Conservation (phyloP, 2,329 filamentous ascomycete genomes). For the Scorias spongiosa region DNA sequence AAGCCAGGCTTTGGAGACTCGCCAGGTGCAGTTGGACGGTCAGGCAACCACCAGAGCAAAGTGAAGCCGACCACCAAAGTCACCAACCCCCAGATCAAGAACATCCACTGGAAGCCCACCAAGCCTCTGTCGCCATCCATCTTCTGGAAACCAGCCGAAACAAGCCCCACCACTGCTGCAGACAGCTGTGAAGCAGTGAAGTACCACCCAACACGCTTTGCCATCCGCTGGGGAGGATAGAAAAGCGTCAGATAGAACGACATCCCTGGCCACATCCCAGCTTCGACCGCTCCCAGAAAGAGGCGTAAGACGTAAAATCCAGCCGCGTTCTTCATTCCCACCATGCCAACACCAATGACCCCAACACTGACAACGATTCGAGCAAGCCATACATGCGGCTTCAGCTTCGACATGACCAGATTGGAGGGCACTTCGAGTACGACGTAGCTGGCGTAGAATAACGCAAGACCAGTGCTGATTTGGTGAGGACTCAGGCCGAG, state of each 20-base stretch:
- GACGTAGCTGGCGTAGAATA: constrained; percentile 89
- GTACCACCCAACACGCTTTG: constrained; percentile 78
- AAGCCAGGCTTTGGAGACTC: constrained; percentile 36
- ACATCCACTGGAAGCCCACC: constrained; percentile 85
- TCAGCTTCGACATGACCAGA: constrained; percentile 71
- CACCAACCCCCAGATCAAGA: constrained; percentile 68
- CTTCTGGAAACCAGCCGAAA: constrained; percentile 80
- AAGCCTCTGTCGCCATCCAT: constrained; percentile 69
- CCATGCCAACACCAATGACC: constrained; percentile 68
- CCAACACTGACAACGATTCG: constrained; percentile 80
- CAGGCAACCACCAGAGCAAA: constrained; percentile 82
- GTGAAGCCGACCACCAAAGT: constrained; percentile 55
- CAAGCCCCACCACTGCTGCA: constrained; percentile 73
- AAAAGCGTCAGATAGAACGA: constrained; percentile 83
- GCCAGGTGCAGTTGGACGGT: constrained; percentile 64
- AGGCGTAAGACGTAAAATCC: constrained; percentile 77
- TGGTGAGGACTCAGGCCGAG: constrained; percentile 58
- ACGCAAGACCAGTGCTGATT: constrained; percentile 66
- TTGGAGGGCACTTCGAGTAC: constrained; percentile 82
- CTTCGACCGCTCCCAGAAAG: constrained; percentile 72
- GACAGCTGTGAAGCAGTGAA: constrained; percentile 82
- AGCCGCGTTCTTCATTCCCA: constrained; percentile 68
- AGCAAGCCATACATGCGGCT: constrained; percentile 81
- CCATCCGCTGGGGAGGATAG: constrained; percentile 74
- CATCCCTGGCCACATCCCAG: constrained; percentile 94